phyloP scores from a whole-genome alignment of 352 stramenopile genomes.

The Aphanomyces stellatus region DNA sequence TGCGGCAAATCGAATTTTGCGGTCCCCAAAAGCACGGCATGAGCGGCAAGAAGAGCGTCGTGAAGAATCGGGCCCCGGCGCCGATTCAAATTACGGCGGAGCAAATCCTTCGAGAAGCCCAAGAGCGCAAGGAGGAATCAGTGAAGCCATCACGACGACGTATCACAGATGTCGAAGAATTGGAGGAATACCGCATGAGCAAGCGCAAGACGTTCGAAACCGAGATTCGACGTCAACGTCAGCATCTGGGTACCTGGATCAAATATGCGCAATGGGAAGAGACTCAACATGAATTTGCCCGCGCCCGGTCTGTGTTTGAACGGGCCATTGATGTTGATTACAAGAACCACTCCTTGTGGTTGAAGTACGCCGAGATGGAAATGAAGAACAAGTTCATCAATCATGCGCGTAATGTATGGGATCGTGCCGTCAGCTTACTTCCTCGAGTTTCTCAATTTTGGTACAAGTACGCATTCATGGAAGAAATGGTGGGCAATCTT shows the following conservation, averaged over 20 bases:
- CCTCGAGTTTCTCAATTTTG: conserved; percentile 97
- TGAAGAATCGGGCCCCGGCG: conserved; percentile 98
- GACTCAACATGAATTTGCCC: conserved; percentile 96
- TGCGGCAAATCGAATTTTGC: neutral
- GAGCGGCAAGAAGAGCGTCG: conserved; percentile 60
- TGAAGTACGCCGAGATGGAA: conserved; percentile 99
- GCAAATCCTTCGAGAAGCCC: conserved; percentile 94
- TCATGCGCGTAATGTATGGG: conserved; percentile 95
- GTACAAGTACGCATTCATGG: conserved; percentile 99
- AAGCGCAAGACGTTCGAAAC: conserved; percentile 93
- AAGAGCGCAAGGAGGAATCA: conserved; percentile 81
- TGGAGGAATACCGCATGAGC: conserved; percentile 87
- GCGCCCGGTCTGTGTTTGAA: conserved; percentile 96
- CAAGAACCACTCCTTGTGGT: conserved; percentile 91
- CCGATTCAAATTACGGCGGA: conserved; percentile 99
- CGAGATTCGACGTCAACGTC: conserved; percentile 91
- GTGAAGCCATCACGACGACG: conserved; percentile 61
- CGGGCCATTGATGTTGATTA: conserved; percentile 97
- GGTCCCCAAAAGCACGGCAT: conserved; percentile 1
- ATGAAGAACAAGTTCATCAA: conserved; percentile 99
- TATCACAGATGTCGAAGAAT: conserved; percentile 87
- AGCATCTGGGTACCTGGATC: conserved; percentile 96
- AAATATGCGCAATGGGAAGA: conserved; percentile 99
- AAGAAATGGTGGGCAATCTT: conserved; percentile 97
- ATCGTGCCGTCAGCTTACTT: conserved; percentile 91